Evolutionary conservation across 176 grass and related monocot species (phyloP).

Genomic region (Aegilops speltoides): DNA sequence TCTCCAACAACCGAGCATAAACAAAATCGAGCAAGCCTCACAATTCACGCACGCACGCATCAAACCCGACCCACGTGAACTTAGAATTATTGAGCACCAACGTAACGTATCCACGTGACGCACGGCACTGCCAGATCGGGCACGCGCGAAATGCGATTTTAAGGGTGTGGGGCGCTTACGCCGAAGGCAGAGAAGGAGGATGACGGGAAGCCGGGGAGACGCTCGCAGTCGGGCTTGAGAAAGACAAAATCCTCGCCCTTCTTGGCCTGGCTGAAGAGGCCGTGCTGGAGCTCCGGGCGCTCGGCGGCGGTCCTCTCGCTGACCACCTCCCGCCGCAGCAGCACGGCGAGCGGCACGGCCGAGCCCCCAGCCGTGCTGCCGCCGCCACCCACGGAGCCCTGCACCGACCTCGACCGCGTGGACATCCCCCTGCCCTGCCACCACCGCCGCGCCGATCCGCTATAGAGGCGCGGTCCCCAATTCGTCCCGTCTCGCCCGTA

Average conservation of each 20-base stretch:
- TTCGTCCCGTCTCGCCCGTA: constrained; percentile 3
- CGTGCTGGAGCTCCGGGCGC: constrained; percentile 37
- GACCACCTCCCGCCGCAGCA: constrained; percentile 47
- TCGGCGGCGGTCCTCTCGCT: constrained; percentile 43
- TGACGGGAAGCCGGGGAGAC: constrained; percentile 49
- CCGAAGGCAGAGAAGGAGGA: constrained; percentile 71
- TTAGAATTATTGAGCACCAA: background rate
- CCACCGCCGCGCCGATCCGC: constrained; percentile 12
- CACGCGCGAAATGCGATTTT: background rate
- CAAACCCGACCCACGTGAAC: constrained; percentile 31
- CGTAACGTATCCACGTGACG: constrained; percentile 13
- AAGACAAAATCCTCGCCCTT: constrained; percentile 92
- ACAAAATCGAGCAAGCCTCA: constrained; percentile 33
- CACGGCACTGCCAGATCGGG: background rate
- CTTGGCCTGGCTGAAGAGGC: constrained; percentile 73
- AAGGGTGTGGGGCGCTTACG: background rate
- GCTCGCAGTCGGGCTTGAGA: constrained; percentile 73
- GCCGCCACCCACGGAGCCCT: constrained; percentile 3
- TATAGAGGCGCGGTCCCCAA: constrained; percentile 8
- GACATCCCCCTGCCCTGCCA: constrained; percentile 32
- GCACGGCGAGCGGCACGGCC: constrained; percentile 54
- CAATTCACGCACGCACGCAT: constrained; percentile 37
- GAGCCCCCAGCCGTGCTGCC: constrained; percentile 15
- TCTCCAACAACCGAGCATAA: background rate
- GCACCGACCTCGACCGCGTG: constrained; percentile 33